Evolutionary conservation across 208 protist species (phyloP), one percentile per base, ranked within the genome.

Genomic region (Paratrypanosoma confusum): DNA sequence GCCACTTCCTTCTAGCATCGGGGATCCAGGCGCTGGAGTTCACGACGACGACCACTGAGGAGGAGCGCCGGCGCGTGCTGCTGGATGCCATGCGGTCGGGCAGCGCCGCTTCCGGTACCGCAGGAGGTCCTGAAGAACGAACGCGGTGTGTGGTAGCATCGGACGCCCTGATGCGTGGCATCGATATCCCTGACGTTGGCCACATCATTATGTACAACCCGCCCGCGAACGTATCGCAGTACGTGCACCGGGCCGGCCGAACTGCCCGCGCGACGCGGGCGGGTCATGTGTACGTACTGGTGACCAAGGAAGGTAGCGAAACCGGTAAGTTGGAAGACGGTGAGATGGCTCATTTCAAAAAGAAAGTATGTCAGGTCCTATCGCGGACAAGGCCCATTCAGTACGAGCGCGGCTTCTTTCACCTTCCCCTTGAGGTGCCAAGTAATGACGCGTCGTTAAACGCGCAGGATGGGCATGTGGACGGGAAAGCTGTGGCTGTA

Each of bases 211-310:
- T 90, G 69, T 95, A 94, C 68, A 77, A 86, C 51, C 53, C 80
- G 3, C 90, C 86, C 0, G 65, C 72, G 18, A 74, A 70, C 14
- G 42, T 93, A 7, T 90, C 97, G 42, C 90, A 98, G 59, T 97
- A 97, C 53, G 91, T 98, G 25, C 95, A 98, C 49, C 76, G 96
- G 16, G 83, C 93, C 2, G 96, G 96, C 5, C 83, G 95, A 28
- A 98, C 96, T 20, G 95, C 94, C 3, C 76, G 96, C 31, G 96
- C 97, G 14, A 76, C 86, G 75, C 66, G 75, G 6, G 61, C 59
- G 0, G 84, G 84, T 1, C 80, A 89, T 36, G 37, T 88, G 18
- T 74, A 93, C 56, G 40, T 89, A 36, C 47, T 93, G 23, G 65
- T 93, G 14, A 77, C 62, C 49, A 93, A 89, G 45, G 64, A 37